Evolutionary conservation across 352 stramenopile species (phyloP).

Genomic region (Lagenidium sp.): DNA sequence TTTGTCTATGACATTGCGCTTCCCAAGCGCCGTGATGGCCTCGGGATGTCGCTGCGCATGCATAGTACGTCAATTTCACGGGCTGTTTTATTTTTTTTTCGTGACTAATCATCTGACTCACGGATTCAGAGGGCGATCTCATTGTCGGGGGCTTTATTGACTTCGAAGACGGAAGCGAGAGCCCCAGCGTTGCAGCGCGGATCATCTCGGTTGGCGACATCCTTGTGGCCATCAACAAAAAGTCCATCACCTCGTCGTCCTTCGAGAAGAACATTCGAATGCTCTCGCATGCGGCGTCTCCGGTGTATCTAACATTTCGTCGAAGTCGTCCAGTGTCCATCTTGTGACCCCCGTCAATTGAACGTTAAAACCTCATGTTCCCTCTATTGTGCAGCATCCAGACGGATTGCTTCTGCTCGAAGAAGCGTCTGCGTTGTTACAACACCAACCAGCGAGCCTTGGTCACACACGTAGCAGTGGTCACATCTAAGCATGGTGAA

Average conservation of each 20-base stretch:
- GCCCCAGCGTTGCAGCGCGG: constrained; percentile 59
- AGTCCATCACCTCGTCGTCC: constrained; percentile 75
- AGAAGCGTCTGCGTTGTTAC: constrained; percentile 76
- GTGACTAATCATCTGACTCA: too few relatives aligned
- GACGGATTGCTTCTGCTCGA: constrained; percentile 21
- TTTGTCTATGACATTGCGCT: constrained; percentile 78
- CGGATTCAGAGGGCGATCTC: constrained; percentile 50
- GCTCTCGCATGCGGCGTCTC: constrained; percentile 65
- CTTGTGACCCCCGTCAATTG: too few relatives aligned
- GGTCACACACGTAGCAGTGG: constrained; percentile 83
- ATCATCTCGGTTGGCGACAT: constrained; percentile 74
- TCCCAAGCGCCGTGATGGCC: constrained; percentile 64
- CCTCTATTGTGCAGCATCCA: too few relatives aligned
- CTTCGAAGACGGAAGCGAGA: constrained; percentile 75
- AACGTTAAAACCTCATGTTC: too few relatives aligned
- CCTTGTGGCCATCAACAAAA: constrained; percentile 84
- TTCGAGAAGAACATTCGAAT: constrained; percentile 85
- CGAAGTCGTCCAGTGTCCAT: constrained; percentile 49
- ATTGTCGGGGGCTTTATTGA: constrained; percentile 77
- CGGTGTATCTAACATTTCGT: constrained; percentile 79
- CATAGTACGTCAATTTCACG: constrained; percentile 39
- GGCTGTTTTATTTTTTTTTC: too few relatives aligned
- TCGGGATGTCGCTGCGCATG: constrained; percentile 85
- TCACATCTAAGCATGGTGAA: constrained; percentile 88
- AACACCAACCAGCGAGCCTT: constrained; percentile 72